Evolutionary conservation across 345 rosid species (phyloP), one percentile per base, ranked within the genome.

Genomic region (Garcia nutans): DNA sequence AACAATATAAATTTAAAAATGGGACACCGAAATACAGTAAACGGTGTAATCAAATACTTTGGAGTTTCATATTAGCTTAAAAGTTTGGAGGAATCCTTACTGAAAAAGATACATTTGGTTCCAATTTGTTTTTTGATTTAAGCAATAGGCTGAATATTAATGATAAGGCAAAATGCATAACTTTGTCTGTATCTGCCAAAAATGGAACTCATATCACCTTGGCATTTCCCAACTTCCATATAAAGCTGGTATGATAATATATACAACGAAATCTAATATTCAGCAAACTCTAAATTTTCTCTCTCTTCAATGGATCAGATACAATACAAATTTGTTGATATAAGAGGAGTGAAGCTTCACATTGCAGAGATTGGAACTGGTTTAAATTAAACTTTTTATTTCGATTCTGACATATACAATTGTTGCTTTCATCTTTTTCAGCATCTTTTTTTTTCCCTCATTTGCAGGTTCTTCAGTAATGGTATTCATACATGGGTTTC

Each of bases 331-430:
- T 74, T 56, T 37, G 50, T 82, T 4, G 54, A 64, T 49, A 60
- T 74, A 49, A 66, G 79, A 71, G 81, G 76, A 71, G 76, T 78
- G 76, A 78, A 78, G 74, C 79, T 82, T 60, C 84, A 82, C 44
- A 67, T 74, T 31, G 77, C 81, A 37, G 84, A 81, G 70, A 74
- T 37, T 52, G 81, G 84, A 77, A 45, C 70, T n/a, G 81, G 81
- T 77, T 28, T n/a, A 24, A 1, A 58, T 62, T 19, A 1, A 52
- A 31, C 26, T 4, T 10, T 45, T 17, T 19, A 15, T 22, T 55
- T 63, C 37, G 13, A 23, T 22, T 45, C n/a, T 28, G 13, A 10
- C 8, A 50, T 20, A 37, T 37, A 37, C 6, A 64, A 55, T 31
- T 57, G 6, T 19, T 17, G 5, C 19, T 10, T 70, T 44, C 22